A percentile compares a stretch with the other conserved stretches of the same genome.
Evolutionary conservation across 805 yeast genomes (phyloP).

Genomic region (Citeromyces matritensis): DNA sequence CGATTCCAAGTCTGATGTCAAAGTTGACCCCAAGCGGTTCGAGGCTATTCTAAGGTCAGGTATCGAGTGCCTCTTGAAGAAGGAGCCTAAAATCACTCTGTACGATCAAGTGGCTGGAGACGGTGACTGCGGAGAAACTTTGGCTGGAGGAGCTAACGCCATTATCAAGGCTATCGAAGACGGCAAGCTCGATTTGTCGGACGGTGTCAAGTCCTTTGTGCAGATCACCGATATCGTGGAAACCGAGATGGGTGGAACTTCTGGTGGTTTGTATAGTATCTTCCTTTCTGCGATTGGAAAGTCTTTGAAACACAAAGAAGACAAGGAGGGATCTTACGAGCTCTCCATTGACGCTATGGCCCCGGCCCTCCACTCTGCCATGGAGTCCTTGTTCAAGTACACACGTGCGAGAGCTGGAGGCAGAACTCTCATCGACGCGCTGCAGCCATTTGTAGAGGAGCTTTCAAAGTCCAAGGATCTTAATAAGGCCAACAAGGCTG

Average conservation of each 20-base stretch:
- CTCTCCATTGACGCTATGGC: constrained; percentile 23
- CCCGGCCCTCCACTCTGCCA: constrained; percentile 37
- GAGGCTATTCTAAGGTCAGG: constrained; percentile 24
- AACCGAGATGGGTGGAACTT: constrained; percentile 89
- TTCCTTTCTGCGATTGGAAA: constrained; percentile 64
- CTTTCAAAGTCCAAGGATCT: constrained; percentile 37
- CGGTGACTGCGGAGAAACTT: constrained; percentile 93
- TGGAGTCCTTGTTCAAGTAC: constrained; percentile 65
- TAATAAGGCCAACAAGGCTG: constrained; percentile 48
- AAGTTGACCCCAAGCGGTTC: constrained; percentile 13
- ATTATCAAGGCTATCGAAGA: constrained; percentile 36
- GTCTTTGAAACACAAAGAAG: constrained; percentile 26
- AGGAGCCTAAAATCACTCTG: constrained; percentile 76
- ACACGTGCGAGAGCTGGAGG: constrained; percentile 86
- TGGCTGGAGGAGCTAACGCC: constrained; percentile 70
- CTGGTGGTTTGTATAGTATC: constrained; percentile 87
- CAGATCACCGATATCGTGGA: constrained; percentile 75
- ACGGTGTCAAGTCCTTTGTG: constrained; percentile 45
- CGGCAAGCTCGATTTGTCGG: constrained; percentile 20
- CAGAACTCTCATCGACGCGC: constrained; percentile 77
- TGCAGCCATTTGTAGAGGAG: constrained; percentile 71
- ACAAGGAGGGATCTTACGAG: constrained; percentile 11
- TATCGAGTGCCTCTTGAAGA: constrained; percentile 34
- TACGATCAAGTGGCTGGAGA: constrained; percentile 89
- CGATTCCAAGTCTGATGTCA: constrained; percentile 11